Base-by-base conservation (phyloP, 306 rosid species). In the Crotalaria pallida region DNA sequence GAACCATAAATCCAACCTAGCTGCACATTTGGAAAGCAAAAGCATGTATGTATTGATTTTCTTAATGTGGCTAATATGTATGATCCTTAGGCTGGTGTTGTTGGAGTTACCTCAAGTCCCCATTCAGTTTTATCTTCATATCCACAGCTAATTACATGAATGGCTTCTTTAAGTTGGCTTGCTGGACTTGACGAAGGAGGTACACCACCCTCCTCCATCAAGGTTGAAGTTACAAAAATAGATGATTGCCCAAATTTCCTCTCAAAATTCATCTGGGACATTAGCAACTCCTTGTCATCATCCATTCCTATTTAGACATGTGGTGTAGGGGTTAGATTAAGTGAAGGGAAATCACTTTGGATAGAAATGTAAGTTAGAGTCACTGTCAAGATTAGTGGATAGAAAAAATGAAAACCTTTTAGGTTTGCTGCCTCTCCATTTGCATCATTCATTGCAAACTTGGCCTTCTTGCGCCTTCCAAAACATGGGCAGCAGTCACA, bases 111-210 rank as follows among this genome's bases (percentile, higher is more conserved):
- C 95, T 88, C 91, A 2, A 55, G 22, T 72, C 96, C 96, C 96
- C 96, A 88, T 62, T 88, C 96, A 1, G 96, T 88, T 80, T 88
- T 88, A 84, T 88, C 96, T 83, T 88, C 96, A 40, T 88, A 88
- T 44, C 91, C 96, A 43, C 92, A 85, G 75, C 92, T 85, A 67
- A 87, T 87, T 3, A 85, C 89, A 22, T 85, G 92, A 73, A 87
- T 87, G 31, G 92, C 92, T 81, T 87, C 92, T 71, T 87, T 87
- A 56, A 85, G 92, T 69, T 80, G 66, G 19, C 84, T 74, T 10
- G 92, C 89, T 40, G 92, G 92, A 65, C 92, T 76, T 2, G 89
- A 85, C 10, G 89, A 87, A 70, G 92, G 89, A 58, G 89, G 92
- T 57, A 87, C 92, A 51, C 92, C 92, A 2, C 92, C 89, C 65